phyloP scores from a whole-genome alignment of 106 monocot species.

The Chionographis japonica region DNA sequence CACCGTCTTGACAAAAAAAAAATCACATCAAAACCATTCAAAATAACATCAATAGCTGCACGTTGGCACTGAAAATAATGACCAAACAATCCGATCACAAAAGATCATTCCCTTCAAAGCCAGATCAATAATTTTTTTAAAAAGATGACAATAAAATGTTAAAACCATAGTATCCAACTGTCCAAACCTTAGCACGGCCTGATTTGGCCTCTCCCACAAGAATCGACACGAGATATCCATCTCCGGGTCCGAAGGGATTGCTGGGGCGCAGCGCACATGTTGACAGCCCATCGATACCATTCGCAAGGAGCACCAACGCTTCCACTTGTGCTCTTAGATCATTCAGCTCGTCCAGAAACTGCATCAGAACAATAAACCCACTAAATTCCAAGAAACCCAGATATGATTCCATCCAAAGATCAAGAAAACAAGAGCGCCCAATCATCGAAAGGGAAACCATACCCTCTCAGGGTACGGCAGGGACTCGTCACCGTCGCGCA shows the following conservation, averaged over 20 bases:
- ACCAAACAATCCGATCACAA: no score
- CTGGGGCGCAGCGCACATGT: constrained; percentile 75
- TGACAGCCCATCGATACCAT: constrained; percentile 45
- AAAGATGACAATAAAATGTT: no score
- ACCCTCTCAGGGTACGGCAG: constrained; percentile 67
- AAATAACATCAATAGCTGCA: no score
- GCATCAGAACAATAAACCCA: neutral
- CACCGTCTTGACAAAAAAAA: no score
- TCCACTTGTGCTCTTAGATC: constrained; percentile 83
- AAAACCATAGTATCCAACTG: neutral
- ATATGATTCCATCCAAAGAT: neutral
- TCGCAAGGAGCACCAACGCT: constrained; percentile 51
- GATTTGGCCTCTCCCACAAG: constrained; percentile 47
- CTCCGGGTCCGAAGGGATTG: constrained; percentile 80
- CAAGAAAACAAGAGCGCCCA: neutral
- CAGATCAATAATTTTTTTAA: no score
- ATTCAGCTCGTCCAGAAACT: constrained; percentile 52
- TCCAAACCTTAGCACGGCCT: constrained; percentile 43
- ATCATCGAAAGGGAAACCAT: neutral
- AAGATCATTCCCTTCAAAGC: no score
- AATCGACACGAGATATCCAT: constrained; percentile 48
- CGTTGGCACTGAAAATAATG: no score
- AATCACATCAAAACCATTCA: no score
- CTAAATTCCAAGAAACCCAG: neutral
- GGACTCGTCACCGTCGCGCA: constrained; percentile 45